Conservation (phyloP, 2,329 filamentous ascomycete genomes). For the Didymella keratinophila region DNA sequence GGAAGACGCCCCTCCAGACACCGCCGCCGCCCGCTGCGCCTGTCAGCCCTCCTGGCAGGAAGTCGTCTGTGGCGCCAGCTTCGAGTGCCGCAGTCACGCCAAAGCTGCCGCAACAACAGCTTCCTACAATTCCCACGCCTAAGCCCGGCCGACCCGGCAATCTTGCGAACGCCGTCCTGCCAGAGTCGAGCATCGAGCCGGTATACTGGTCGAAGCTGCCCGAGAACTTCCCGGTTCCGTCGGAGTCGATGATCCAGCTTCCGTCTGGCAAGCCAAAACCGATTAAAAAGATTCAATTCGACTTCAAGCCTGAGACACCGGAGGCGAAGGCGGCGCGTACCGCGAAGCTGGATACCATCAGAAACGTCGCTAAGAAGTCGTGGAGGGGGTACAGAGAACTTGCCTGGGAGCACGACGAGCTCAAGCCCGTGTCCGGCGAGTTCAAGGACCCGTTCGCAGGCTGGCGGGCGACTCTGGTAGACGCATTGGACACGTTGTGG, state of each 20-base stretch:
- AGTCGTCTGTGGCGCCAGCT: slow-evolving; percentile 23
- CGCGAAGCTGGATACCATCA: slow-evolving; percentile 71
- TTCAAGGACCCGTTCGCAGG: slow-evolving; percentile 85
- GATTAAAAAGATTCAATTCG: slow-evolving; percentile 79
- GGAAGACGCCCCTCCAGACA: slow-evolving; percentile 31
- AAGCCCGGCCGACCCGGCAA: slow-evolving; percentile 24
- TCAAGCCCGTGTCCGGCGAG: slow-evolving; percentile 73
- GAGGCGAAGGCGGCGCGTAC: slow-evolving; percentile 63
- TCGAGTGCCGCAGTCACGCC: slow-evolving; percentile 23
- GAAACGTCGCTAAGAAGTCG: slow-evolving; percentile 75
- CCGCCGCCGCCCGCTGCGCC: slow-evolving; percentile 37
- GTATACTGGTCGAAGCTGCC: slow-evolving; percentile 77
- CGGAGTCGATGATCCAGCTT: slow-evolving; percentile 74
- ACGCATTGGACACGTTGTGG: slow-evolving; percentile 76
- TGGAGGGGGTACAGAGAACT: slow-evolving; percentile 83
- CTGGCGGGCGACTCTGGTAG: slow-evolving; percentile 88
- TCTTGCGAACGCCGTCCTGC: slow-evolving; percentile 32
- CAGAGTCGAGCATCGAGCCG: slow-evolving; percentile 31
- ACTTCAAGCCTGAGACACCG: slow-evolving; percentile 70
- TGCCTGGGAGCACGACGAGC: slow-evolving; percentile 88
- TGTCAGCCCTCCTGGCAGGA: slow-evolving; percentile 20
- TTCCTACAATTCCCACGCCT: slow-evolving; percentile 31
- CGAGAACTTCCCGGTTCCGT: slow-evolving; percentile 79
- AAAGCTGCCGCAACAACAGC: slow-evolving; percentile 18
- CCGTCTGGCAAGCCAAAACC: slow-evolving; percentile 74